Evolutionary conservation across 2,329 filamentous ascomycete genomes (phyloP), one percentile per base, ranked within the genome.

Genomic region (Aspergillus intermedius): DNA sequence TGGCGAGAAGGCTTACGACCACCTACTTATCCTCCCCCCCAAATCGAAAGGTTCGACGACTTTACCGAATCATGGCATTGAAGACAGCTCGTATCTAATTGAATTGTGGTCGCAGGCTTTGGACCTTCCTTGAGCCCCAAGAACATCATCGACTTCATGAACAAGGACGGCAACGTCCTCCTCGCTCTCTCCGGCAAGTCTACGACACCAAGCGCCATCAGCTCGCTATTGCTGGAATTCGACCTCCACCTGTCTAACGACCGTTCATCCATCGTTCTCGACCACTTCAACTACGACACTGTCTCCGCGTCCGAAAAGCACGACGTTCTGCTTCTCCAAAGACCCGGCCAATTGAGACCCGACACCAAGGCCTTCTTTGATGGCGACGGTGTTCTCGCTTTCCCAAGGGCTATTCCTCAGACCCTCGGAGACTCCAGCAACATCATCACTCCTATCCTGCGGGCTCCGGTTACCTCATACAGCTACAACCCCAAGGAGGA

Each of bases 401-500:
- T 96, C 59, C 91, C 91, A 17, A 82, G 80, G 59, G 83, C 84
- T 45, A 81, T 90, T 49, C 91, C 88, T 60, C 91, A 96, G 69
- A 78, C 81, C 46, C 79, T 98, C 43, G 91, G 91, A 57, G 79
- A 85, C 56, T 80, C 74, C 13, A 84, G 86, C 60, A 81, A 87
- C 46, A 80, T 95, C 17, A 76, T 97, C 48, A 79, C 85, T 15
- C 89, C 93, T 13, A 80, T 98, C 57, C 74, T 98, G 50, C 84
- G 85, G 60, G 91, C 90, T 42, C 86, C 89, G 17, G 74, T 78
- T 57, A 95, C 90, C 8, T 87, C 91, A 53, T 98, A 98, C 76
- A 88, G 83, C 69, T 95, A 95, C 78, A 91, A 93, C 72, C 85
- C 88, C 47, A 94, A 94, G 77, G 90, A 96, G 54, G 87, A 95